Evolutionary conservation across 208 protist genomes (phyloP), one percentile per base, ranked within the genome.

Genomic region (Strigomonas galati): DNA sequence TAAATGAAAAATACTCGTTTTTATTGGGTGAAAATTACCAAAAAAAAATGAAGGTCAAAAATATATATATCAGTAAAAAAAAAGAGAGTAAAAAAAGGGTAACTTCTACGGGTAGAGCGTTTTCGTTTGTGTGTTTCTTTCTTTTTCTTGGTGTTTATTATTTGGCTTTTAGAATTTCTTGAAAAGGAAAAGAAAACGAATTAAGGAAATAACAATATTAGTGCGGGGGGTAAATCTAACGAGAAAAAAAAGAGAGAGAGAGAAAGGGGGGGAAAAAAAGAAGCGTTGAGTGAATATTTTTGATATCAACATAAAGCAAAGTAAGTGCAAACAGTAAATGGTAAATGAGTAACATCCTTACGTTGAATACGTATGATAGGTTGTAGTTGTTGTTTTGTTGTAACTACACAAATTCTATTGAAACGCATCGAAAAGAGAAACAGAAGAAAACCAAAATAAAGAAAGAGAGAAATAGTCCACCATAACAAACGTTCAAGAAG

Each of bases 91-190:
- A 60, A 55, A 26, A 65, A 53, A 56, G 5, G 12, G 28, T 17
- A 44, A 44, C 23, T n/a, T 23, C 9, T 19, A 14, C 44, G 37
- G 12, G 32, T 17, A 26, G 9, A 40, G 51, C 55, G 24, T 62
- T 60, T 60, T 59, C 30, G 28, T 35, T 32, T 66, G 54, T 66
- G n/a, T 66, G 14, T 49, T 48, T 19, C 7, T 23, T 32, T 40
- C n/a, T n/a, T n/a, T n/a, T n/a, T n/a, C 43, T 49, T 49, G 43
- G 43, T 49, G 43, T 56, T 10, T 7, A 10, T 10, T 28, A 56
- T 10, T 23, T 56, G 51, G 23, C 27, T 26, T 14, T 28, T 56
- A 56, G 17, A 56, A 56, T 28, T n/a, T 48, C 14, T 14, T 28
- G 9, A 56, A 56, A n/a, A 7, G 26, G 26, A 56, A 28, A 10